These are phyloP conservation scores for Pseudogymnoascus sp. DNA, from an alignment of 2,329 filamentous ascomycete species.

Conservation along the genomic window DNA sequence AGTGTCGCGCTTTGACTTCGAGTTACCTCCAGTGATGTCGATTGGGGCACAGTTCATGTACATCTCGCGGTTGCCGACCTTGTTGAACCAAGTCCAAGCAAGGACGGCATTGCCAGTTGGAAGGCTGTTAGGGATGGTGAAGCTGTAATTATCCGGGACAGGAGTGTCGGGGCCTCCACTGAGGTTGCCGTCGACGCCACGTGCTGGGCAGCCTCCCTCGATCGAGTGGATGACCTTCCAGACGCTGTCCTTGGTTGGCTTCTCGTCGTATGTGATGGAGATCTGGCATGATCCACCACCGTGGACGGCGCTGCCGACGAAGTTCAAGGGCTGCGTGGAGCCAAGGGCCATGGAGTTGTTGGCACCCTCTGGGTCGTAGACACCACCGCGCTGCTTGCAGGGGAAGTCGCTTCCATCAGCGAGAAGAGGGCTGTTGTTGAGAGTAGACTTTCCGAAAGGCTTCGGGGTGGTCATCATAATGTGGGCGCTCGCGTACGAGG, in stretches of 20 bases:
- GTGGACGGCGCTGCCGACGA: conserved; percentile 68
- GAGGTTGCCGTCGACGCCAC: conserved; percentile 48
- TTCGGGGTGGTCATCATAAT: conserved; percentile 62
- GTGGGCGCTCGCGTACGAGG: conserved; percentile 58
- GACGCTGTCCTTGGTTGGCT: conserved; percentile 54
- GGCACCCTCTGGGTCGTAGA: conserved; percentile 37
- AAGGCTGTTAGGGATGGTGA: conserved; percentile 61
- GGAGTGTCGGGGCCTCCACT: conserved; percentile 35
- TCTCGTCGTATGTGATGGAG: conserved; percentile 68
- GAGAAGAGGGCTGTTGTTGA: conserved; percentile 57
- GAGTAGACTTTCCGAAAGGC: conserved; percentile 45
- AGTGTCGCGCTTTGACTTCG: conserved; percentile 34
- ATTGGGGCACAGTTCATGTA: conserved; percentile 94
- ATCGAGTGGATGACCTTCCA: conserved; percentile 91
- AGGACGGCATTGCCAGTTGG: conserved; percentile 69
- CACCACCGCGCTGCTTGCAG: conserved; percentile 58
- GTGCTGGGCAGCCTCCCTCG: conserved; percentile 72
- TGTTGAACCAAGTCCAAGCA: conserved; percentile 95
- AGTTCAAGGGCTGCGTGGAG: conserved; percentile 49
- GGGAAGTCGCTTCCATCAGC: conserved; percentile 62
- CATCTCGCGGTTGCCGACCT: conserved; percentile 85
- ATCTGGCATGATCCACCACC: conserved; percentile 91
- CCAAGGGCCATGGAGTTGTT: conserved; percentile 58
- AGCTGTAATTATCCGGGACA: conserved; percentile 54
- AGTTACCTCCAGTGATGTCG: conserved; percentile 45